These are phyloP conservation scores for Cercospora beticola DNA, from an alignment of 2,329 filamentous ascomycete genomes.

Conservation along the genomic window DNA sequence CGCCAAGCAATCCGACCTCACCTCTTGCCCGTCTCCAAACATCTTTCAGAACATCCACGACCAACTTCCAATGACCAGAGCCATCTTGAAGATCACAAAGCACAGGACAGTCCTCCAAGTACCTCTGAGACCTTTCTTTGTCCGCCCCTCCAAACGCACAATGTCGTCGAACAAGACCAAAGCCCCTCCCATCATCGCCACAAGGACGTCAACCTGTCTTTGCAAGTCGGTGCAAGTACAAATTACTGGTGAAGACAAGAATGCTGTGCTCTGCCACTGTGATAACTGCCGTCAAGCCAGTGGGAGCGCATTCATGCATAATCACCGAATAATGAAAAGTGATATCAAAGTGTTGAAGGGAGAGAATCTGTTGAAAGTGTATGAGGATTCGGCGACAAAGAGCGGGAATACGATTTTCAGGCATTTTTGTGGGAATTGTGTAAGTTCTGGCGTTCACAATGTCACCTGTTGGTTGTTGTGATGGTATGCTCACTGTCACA, in stretches of 20 bases:
- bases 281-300: conserved; percentile 29
- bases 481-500: conserved; percentile 3
- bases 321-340: conserved; percentile 33
- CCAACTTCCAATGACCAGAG: conserved; percentile 14
- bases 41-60: not conserved
- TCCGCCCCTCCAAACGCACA: not conserved
- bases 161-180: conserved; percentile 12
- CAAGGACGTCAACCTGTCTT: conserved; percentile 29
- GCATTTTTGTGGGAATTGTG: conserved; percentile 34
- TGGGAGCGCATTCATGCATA: conserved; percentile 34
- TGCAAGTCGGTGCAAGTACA: conserved; percentile 30
- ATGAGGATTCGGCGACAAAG: conserved; percentile 32
- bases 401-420: conserved; percentile 30
- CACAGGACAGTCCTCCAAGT: conserved; percentile 5
- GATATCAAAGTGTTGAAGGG: conserved; percentile 30
- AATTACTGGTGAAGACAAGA: conserved; percentile 33
- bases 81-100: conserved; percentile 12
- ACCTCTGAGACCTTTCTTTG: conserved; percentile 5
- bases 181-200: conserved; percentile 15
- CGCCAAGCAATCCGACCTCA: conserved; percentile 4
- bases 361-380: conserved; percentile 26
- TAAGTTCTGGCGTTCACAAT: conserved; percentile 17
- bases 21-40: not conserved
- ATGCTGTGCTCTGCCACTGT: conserved; percentile 36
- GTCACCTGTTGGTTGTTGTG: not conserved